These are phyloP conservation scores for Aspergillus transmontanensis DNA, from an alignment of 2,329 filamentous ascomycete genomes.

Conservation along the genomic window DNA sequence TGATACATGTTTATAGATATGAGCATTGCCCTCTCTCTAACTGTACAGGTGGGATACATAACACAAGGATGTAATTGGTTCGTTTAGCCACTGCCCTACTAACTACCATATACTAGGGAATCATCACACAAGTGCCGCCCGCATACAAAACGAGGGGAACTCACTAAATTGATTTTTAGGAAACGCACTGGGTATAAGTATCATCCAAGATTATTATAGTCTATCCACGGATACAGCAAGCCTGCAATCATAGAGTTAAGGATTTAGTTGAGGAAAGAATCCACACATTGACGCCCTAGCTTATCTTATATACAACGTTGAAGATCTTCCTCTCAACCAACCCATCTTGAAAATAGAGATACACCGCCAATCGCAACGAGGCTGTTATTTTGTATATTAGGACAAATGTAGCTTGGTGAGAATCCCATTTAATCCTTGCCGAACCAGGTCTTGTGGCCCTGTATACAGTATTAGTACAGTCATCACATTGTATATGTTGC, in stretches of 20 bases:
- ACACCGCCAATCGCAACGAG: conserved; percentile 33
- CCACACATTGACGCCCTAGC: conserved; percentile 36
- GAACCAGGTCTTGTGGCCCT: conserved; percentile 68
- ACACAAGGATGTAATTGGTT: not conserved
- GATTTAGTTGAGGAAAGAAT: conserved; percentile 23
- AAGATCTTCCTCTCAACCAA: conserved; percentile 30
- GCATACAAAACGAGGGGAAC: not conserved
- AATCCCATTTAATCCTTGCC: conserved; percentile 34
- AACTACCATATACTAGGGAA: not conserved
- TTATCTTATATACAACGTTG: conserved; percentile 42
- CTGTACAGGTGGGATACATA: not conserved
- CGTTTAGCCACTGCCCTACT: not conserved
- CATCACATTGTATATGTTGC: not conserved
- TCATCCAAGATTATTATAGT: not conserved
- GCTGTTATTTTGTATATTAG: conserved; percentile 16
- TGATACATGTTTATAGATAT: not conserved
- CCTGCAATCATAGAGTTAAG: conserved; percentile 10
- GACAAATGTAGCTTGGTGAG: conserved; percentile 12
- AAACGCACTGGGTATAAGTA: not conserved
- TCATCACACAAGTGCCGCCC: not conserved
- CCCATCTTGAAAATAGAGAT: conserved; percentile 36
- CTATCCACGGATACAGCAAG: not conserved
- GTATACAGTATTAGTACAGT: conserved; percentile 25
- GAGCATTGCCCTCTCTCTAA: not conserved
- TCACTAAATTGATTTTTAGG: not conserved